Base-by-base conservation (phyloP, 768 basidiomycete species). In the Boletus rufocinnamomeus region DNA sequence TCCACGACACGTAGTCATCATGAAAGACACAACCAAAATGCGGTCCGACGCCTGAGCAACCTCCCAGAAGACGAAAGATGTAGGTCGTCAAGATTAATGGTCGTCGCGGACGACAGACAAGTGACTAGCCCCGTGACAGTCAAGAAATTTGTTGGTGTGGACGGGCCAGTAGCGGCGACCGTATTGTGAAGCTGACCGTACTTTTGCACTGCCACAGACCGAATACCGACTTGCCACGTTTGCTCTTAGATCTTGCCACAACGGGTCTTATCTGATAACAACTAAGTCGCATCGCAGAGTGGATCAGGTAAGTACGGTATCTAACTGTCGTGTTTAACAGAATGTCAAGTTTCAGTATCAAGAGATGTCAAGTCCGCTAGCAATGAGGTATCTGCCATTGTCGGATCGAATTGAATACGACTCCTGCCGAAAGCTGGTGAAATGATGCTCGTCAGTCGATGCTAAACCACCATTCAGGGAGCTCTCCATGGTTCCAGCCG, bases 1-100 rank as follows among this genome's bases (percentile, higher is more conserved):
- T 58, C 62, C 54, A 32, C 50, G 61, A 62, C 68, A 59, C 49
- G 46, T 25, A 40, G 58, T 23, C 71, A 74, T 74, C 27, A 8
- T 34, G 34, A 21, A 38, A 16, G 27, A 54, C 43, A 14, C 38
- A 9, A 13, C 38, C 34, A 35, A 28, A 52, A 23, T 17, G 27
- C 21, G 1, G 30, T 28, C 23, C 11, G 27, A 21, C 17, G 19
- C 32, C 27, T 19, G 43, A 46, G 6, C n/a, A 28, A 19, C 28
- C 27, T 47, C 34, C 14, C 17, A n/a, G 9, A 32, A 41, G 43
- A 34, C 11, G 27, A 35, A 28, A 34, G n/a, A 21, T 21, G 28
- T 21, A n/a, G 41, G 37, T 50, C 19, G 61, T 34, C 23, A 14
- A 32, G 25, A 38, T 43, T 38, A 14, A 52, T 30, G 37, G 28